Evolutionary conservation across 2,329 filamentous ascomycete species (phyloP).

Genomic region (Colletotrichum tropicale): DNA sequence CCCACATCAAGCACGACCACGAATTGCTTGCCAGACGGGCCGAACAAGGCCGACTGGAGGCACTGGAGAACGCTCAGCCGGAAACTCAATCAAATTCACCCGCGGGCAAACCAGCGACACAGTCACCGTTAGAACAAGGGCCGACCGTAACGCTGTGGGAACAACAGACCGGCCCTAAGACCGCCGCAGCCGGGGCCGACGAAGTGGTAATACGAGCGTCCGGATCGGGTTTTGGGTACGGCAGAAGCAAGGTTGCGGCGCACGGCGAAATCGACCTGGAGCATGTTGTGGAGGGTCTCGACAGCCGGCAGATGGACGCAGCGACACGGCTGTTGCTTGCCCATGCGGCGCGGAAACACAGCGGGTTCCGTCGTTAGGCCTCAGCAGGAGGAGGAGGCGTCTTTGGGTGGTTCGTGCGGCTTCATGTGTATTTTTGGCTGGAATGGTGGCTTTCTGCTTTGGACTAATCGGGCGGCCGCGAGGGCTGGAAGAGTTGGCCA

Average conservation of each 20-base stretch:
- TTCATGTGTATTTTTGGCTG: neutral
- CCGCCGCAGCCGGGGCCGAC: neutral
- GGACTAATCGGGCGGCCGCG: neutral
- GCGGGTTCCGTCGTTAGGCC: neutral
- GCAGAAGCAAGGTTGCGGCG: neutral
- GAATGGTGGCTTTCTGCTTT: neutral
- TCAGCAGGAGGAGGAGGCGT: neutral
- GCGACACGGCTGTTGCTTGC: neutral
- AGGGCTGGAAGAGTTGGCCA: neutral
- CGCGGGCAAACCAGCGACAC: neutral
- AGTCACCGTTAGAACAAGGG: neutral
- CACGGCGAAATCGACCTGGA: neutral
- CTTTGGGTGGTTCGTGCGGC: neutral
- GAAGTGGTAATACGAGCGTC: neutral
- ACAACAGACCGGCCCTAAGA: neutral
- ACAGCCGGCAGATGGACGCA: conserved; percentile 3
- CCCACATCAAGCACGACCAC: conserved; percentile 1
- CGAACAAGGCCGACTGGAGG: neutral
- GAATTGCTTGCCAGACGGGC: neutral
- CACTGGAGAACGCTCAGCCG: neutral
- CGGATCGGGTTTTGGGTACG: neutral
- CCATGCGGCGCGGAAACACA: neutral
- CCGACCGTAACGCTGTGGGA: neutral
- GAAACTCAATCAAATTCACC: neutral
- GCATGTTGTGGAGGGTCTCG: neutral